Evolutionary conservation across 495 filamentous ascomycete species (phyloP).

Genomic region (Penicillium fimorum): DNA sequence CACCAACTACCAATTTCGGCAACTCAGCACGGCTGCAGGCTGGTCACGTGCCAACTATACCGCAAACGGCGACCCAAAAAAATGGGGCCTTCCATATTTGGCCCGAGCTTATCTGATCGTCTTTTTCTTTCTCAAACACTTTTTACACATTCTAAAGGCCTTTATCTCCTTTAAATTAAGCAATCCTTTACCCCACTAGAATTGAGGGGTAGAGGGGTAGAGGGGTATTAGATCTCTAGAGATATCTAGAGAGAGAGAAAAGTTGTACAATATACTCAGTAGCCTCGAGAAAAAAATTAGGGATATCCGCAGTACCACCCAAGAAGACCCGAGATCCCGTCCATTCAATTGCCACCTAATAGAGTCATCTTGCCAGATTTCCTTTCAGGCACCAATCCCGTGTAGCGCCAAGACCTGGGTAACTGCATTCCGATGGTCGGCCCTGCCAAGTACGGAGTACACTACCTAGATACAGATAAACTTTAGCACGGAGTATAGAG

Average conservation of each 20-base stretch:
- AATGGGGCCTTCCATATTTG: background rate
- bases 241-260: background rate
- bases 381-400: constrained; percentile 11
- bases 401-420: constrained; percentile 11
- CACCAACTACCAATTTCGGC: constrained; percentile 20
- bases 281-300: background rate
- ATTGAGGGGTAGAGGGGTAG: constrained; percentile 9
- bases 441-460: background rate
- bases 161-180: constrained; percentile 4
- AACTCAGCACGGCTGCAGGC: constrained; percentile 3
- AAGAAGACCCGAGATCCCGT: background rate
- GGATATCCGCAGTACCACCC: background rate
- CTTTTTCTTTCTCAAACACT: constrained; percentile 22
- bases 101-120: constrained; percentile 28
- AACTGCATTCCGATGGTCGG: constrained; percentile 19
- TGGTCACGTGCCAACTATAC: constrained; percentile 20
- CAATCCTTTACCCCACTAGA: constrained; percentile 4
- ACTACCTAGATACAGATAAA: background rate
- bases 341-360: background rate
- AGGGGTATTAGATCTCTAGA: background rate
- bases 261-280: background rate
- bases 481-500: too few species aligned
- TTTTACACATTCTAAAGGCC: constrained; percentile 29
- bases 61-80: constrained; percentile 14
- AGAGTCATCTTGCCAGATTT: background rate